phyloP scores from a whole-genome alignment of 495 filamentous ascomycete genomes.

The Penicillium argentinense region DNA sequence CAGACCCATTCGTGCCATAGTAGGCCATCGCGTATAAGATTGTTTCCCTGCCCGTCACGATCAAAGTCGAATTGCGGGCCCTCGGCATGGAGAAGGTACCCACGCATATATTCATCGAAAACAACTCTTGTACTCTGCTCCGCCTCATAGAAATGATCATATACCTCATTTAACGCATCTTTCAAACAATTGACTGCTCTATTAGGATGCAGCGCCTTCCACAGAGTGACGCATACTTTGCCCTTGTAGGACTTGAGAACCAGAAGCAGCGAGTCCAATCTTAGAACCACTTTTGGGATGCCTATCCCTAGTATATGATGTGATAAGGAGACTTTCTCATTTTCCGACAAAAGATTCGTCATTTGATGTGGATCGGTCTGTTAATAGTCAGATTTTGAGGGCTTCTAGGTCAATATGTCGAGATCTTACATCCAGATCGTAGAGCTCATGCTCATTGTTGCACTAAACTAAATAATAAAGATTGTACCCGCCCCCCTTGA shows the following conservation, averaged over 20 bases:
- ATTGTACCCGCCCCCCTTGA: not conserved
- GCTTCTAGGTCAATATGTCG: not conserved
- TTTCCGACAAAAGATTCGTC: not conserved
- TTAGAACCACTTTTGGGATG: slow-evolving; percentile 39
- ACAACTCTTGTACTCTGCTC: slow-evolving; percentile 47
- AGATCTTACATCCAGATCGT: not conserved
- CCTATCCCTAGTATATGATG: not conserved
- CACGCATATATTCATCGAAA: slow-evolving; percentile 48
- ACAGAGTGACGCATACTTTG: slow-evolving; percentile 48
- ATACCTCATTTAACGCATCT: slow-evolving; percentile 41
- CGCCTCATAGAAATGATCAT: slow-evolving; percentile 55
- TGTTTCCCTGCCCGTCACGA: not conserved
- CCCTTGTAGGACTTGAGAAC: slow-evolving; percentile 59
- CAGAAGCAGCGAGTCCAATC: slow-evolving; percentile 55
- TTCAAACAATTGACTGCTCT: slow-evolving; percentile 35
- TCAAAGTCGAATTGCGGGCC: slow-evolving; percentile 27
- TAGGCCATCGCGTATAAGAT: not conserved
- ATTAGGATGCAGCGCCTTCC: slow-evolving; percentile 50
- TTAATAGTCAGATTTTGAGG: not conserved
- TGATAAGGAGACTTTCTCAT: not conserved
- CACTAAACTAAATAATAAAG: slow-evolving; percentile 7
- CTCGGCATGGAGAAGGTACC: slow-evolving; percentile 57
- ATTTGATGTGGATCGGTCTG: slow-evolving; percentile 3
- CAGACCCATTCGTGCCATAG: not conserved
- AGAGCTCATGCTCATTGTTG: slow-evolving; percentile 6